Conservation (phyloP, 192 early-diverging fungal genomes). For the Radiomyces spectabilis region DNA sequence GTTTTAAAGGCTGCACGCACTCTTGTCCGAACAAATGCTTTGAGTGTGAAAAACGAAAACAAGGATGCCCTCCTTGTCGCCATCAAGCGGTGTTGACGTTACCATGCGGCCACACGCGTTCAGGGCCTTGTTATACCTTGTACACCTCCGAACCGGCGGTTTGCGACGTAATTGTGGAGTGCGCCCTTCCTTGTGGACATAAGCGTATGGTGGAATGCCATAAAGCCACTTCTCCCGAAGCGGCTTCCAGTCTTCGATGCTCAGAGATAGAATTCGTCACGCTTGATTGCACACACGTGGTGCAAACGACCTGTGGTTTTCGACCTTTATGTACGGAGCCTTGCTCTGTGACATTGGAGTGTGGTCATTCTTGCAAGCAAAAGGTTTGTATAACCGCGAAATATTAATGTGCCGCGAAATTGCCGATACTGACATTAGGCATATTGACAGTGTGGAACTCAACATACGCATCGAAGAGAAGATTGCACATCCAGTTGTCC, state of each 20-base stretch:
- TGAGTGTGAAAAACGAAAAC: slow-evolving; percentile 1
- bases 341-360: not conserved
- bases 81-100: not conserved
- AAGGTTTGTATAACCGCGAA: not conserved
- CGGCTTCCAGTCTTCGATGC: too few species aligned
- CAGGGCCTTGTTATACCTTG: not conserved
- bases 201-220: not conserved
- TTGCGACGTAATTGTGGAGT: not conserved
- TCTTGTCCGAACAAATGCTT: slow-evolving; percentile 12
- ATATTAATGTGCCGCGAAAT: not conserved
- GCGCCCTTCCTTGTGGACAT: slow-evolving; percentile 14
- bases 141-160: not conserved
- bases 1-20: slow-evolving; percentile 3
- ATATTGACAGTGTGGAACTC: slow-evolving; percentile 6
- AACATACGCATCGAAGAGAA: slow-evolving; percentile 15
- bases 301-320: not conserved
- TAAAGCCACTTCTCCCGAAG: too few species aligned
- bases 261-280: too few species aligned
- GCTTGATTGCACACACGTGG: too few species aligned
- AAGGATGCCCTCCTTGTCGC: slow-evolving; percentile 12
- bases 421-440: not conserved
- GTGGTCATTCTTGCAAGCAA: slow-evolving; percentile 6
- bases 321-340: not conserved
- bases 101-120: not conserved
- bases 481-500: slow-evolving; percentile 14